These are phyloP conservation scores for Camptophora hylomeconis DNA, from an alignment of 2,329 filamentous ascomycete genomes.

Conservation along the genomic window DNA sequence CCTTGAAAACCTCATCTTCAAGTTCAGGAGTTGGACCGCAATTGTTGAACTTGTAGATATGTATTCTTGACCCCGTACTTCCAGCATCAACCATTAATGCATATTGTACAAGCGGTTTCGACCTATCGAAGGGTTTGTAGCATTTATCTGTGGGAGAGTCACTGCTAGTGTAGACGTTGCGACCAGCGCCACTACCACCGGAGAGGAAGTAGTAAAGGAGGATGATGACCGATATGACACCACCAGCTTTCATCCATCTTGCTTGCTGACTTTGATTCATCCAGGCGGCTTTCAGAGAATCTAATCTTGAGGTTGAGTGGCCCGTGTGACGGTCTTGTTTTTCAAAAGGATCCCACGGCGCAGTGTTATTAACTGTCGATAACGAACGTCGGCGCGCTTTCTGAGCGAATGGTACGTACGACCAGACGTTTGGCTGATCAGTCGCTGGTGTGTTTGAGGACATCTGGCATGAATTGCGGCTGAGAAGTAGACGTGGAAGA, in stretches of 20 bases:
- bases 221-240: slow-evolving; percentile 44
- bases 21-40: slow-evolving; percentile 91
- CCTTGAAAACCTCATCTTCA: slow-evolving; percentile 83
- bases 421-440: slow-evolving; percentile 38
- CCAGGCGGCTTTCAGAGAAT: slow-evolving; percentile 32
- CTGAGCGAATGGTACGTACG: slow-evolving; percentile 36
- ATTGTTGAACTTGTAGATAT: slow-evolving; percentile 99
- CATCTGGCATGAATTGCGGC: slow-evolving; percentile 35
- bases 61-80: slow-evolving; percentile 93
- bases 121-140: slow-evolving; percentile 67
- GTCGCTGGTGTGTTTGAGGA: slow-evolving; percentile 41
- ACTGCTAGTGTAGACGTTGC: slow-evolving; percentile 13
- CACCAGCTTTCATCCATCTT: slow-evolving; percentile 49
- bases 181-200: slow-evolving; percentile 11
- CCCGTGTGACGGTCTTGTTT: slow-evolving; percentile 30
- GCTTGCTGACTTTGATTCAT: slow-evolving; percentile 52
- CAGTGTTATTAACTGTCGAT: slow-evolving; percentile 11
- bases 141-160: slow-evolving; percentile 45
- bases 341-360: slow-evolving; percentile 30
- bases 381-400: slow-evolving; percentile 39
- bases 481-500: no score
- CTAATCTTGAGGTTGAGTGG: slow-evolving; percentile 24
- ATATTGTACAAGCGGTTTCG: slow-evolving; percentile 92
- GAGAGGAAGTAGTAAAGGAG: slow-evolving; percentile 45
- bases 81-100: slow-evolving; percentile 98